Evolutionary conservation across 306 rosid species (phyloP).

Genomic region (Trichosanthes truncata): DNA sequence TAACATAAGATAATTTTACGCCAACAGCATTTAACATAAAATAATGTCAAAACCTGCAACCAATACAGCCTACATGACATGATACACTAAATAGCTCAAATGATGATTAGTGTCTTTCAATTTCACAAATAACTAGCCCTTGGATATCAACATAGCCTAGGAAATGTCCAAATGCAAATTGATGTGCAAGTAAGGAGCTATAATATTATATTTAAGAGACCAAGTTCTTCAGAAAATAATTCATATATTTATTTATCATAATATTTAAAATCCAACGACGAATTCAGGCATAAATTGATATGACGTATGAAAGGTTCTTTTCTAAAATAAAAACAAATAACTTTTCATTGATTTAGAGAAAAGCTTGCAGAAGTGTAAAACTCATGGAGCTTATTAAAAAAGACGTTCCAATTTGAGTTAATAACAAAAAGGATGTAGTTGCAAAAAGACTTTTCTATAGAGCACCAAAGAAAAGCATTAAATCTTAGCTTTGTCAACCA

Average conservation of each 20-base stretch:
- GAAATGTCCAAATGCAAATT: neutral
- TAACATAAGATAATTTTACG: neutral
- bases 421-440: neutral
- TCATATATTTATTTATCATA: neutral
- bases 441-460: neutral
- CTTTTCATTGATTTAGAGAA: neutral
- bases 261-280: neutral
- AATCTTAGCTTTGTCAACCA: neutral
- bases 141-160: neutral
- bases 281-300: neutral
- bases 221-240: neutral
- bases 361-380: neutral
- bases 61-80: neutral
- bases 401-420: neutral
- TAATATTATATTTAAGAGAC: neutral
- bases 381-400: neutral
- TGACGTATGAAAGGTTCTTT: neutral
- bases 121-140: neutral
- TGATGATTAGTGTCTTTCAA: neutral
- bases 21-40: neutral
- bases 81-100: neutral
- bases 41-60: neutral
- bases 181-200: neutral
- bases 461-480: neutral
- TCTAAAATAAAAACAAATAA: neutral